These are phyloP conservation scores for Prunus mongolica DNA, from an alignment of 306 rosid genomes.

Conservation along the genomic window DNA sequence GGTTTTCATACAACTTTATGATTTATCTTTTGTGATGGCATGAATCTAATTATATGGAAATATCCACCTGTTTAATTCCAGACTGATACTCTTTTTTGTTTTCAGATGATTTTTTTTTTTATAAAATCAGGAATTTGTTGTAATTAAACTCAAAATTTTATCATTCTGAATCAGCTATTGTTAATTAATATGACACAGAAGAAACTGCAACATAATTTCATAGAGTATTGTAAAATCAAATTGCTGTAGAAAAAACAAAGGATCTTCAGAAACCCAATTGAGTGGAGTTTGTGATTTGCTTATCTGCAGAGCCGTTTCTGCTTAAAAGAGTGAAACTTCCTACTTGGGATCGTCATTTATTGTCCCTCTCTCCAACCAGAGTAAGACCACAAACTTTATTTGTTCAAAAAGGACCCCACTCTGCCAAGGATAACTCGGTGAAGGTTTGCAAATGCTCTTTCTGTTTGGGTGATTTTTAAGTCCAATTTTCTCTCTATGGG, in stretches of 20 bases:
- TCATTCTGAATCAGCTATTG: neutral
- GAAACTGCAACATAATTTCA: too few species aligned
- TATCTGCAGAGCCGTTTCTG: slow-evolving; percentile 37
- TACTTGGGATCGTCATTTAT: slow-evolving; percentile 21
- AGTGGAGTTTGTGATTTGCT: neutral
- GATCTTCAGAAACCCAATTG: neutral
- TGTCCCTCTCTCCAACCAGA: slow-evolving; percentile 21
- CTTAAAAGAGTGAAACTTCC: slow-evolving; percentile 25
- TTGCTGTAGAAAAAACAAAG: neutral
- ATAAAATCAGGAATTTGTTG: neutral
- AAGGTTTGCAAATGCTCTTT: slow-evolving; percentile 34
- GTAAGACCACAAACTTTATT: slow-evolving; percentile 28
- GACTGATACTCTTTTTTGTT: neutral
- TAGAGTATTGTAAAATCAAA: neutral
- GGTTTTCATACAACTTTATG: neutral
- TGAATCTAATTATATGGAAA: neutral
- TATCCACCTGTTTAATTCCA: neutral
- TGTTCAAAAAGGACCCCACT: slow-evolving; percentile 25
- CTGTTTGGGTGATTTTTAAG: neutral
- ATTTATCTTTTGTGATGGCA: neutral
- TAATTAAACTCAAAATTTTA: neutral
- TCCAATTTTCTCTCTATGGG: neutral
- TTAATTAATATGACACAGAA: neutral
- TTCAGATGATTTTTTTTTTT: neutral
- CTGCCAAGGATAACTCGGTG: slow-evolving; percentile 28